Evolutionary conservation across 371 early-diverging fungal species (phyloP), one percentile per base, ranked within the genome.

Genomic region (Mucor circinelloides): DNA sequence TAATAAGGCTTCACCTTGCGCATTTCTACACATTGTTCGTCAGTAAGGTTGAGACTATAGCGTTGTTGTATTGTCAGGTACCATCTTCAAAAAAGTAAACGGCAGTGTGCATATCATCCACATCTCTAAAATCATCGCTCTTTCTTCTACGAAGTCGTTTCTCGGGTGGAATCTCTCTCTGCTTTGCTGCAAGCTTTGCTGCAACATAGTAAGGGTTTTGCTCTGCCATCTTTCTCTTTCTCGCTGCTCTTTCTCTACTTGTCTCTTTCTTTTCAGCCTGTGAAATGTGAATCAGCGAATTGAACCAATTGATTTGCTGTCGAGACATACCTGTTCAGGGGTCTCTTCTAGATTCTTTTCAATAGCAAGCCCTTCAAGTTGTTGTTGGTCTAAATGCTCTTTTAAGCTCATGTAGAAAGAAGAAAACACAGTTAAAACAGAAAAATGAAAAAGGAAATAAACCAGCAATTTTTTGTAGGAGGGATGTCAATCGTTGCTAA

Each of bases 1-100:
- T 84, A 91, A 71, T 96, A 96, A 5, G 97, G 97, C 58, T 80
- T 79, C 3, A 96, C 90, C 65, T 89, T 91, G 58, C 95, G 88
- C 34, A 95, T 70, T 9, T 88, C 93, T 89, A 60, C 10, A 55
- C 8, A 19, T 17, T 6, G 15, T 21, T 25, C 13, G 4, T 30
- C 13, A 55, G 34, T 17, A 31, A 6, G 7, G n/a, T 46, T 21
- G 48, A 8, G n/a, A 21, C 9, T 46, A 1, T 1, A 21, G 48
- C 21, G 17, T 5, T 21, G 23, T 32, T 38, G 21, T 1, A 23
- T 6, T n/a, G 12, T 60, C 32, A 31, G 44, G 52, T 74, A 80
- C 81, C 85, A 63, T 80, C 58, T 50, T 85, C 83, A 64, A 82
- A 83, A 44, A 71, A 82, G 63, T 88, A 87, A 28, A 69, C 68